Evolutionary conservation across 805 yeast genomes (phyloP).

Genomic region (Metschnikowia dekortorum): DNA sequence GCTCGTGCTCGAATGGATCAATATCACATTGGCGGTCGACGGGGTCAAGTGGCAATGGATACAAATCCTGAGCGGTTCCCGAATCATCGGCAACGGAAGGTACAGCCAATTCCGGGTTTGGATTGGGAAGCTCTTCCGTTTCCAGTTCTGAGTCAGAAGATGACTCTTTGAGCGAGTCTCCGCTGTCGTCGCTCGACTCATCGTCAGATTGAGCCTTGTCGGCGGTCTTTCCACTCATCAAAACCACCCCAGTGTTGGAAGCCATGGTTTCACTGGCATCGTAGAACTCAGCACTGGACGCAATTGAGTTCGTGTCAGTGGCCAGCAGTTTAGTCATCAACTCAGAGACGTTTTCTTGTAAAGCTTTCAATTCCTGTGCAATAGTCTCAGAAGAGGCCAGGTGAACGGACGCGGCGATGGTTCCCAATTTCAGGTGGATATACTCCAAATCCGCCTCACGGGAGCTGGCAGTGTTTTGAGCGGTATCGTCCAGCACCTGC

Average conservation of each 20-base stretch:
- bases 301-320: conserved; percentile 25
- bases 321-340: conserved; percentile 4
- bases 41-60: conserved; percentile 57
- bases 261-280: conserved; percentile 70
- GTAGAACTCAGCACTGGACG: conserved; percentile 31
- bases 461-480: background rate
- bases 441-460: conserved; percentile 1
- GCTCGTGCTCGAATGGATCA: conserved; percentile 54
- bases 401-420: background rate
- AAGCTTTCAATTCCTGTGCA: background rate
- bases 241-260: conserved; percentile 49
- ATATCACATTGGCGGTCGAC: conserved; percentile 57
- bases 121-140: conserved; percentile 12
- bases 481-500: conserved; percentile 4
- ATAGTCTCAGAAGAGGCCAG: conserved; percentile 1
- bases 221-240: conserved; percentile 27
- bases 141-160: conserved; percentile 16
- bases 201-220: conserved; percentile 10
- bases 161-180: conserved; percentile 15
- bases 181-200: conserved; percentile 21
- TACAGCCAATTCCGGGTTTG: background rate
- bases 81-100: background rate
- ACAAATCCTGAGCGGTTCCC: conserved; percentile 37
- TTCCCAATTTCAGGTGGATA: background rate
- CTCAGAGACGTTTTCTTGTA: background rate